Evolutionary conservation across 306 rosid species (phyloP).

Genomic region (Inga oerstediana): DNA sequence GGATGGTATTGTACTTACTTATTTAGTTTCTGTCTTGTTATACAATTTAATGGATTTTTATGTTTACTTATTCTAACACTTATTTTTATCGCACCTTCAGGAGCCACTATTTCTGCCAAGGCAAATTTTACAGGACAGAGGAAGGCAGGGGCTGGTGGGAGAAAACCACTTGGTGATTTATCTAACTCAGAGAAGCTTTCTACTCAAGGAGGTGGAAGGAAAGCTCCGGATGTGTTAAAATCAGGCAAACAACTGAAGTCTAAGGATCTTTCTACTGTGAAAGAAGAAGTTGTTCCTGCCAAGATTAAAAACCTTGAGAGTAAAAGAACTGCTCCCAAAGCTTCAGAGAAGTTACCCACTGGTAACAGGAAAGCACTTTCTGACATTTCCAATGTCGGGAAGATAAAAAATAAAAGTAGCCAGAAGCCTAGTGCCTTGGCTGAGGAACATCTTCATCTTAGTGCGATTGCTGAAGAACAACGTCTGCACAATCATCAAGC

Average conservation of each 20-base stretch:
- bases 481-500: conserved; percentile 53
- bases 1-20: conserved; percentile 43
- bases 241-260: conserved; percentile 36
- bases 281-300: conserved; percentile 29
- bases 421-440: conserved; percentile 32
- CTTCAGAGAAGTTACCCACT: conserved; percentile 45
- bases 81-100: conserved; percentile 38
- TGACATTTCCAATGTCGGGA: conserved; percentile 66
- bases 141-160: conserved; percentile 57
- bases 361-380: conserved; percentile 56
- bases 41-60: background rate
- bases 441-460: conserved; percentile 38
- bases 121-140: conserved; percentile 36
- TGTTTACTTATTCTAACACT: conserved; percentile 2
- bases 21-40: conserved; percentile 5
- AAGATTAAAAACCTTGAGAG: conserved; percentile 20
- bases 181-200: conserved; percentile 51
- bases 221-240: conserved; percentile 49
- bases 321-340: conserved; percentile 36
- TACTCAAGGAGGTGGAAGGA: conserved; percentile 47
- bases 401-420: conserved; percentile 38
- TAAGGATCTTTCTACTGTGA: conserved; percentile 30
- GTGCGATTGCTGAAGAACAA: conserved; percentile 52
- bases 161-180: conserved; percentile 73
- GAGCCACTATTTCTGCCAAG: conserved; percentile 49